A percentile compares a stretch with the other conserved stretches of the same genome.
These are phyloP conservation scores for Cicer pinnatifidum DNA, from an alignment of 306 rosid genomes.

Conservation along the genomic window DNA sequence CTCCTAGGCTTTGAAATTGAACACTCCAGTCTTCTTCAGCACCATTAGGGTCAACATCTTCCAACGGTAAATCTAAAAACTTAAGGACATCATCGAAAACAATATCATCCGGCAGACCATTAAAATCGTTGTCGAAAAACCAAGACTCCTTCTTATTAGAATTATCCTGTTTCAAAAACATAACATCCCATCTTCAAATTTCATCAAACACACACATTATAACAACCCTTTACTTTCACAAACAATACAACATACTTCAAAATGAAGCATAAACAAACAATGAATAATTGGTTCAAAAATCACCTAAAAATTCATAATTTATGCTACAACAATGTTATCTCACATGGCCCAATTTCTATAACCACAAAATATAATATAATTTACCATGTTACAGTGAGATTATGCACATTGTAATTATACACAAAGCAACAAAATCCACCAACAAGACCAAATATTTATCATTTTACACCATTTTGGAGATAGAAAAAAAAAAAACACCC, in stretches of 20 bases:
- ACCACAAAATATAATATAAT: constrained; percentile 14
- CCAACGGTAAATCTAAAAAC: constrained; percentile 71
- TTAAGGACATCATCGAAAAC: constrained; percentile 51
- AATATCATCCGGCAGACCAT: constrained; percentile 57
- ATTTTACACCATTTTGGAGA: constrained; percentile 13
- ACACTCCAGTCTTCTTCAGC: constrained; percentile 68
- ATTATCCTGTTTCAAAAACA: constrained; percentile 52
- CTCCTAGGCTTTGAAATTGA: constrained; percentile 57
- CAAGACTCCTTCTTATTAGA: constrained; percentile 61
- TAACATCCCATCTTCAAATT: not conserved
- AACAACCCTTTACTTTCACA: constrained; percentile 36
- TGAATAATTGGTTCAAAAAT: constrained; percentile 15
- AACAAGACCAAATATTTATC: not conserved
- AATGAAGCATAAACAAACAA: constrained; percentile 25
- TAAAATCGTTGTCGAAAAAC: constrained; percentile 58
- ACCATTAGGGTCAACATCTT: constrained; percentile 62
- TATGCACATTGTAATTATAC: not conserved
- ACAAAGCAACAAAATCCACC: constrained; percentile 37
- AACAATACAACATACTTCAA: not conserved
- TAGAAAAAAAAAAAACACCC: not conserved
- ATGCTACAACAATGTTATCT: constrained; percentile 26
- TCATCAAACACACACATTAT: constrained; percentile 37
- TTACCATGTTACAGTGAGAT: not conserved
- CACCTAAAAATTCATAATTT: constrained; percentile 24
- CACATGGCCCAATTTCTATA: constrained; percentile 24